Base-by-base conservation (phyloP, 1,284 basidiomycete species). In the Stygiomarasmius scandens region DNA sequence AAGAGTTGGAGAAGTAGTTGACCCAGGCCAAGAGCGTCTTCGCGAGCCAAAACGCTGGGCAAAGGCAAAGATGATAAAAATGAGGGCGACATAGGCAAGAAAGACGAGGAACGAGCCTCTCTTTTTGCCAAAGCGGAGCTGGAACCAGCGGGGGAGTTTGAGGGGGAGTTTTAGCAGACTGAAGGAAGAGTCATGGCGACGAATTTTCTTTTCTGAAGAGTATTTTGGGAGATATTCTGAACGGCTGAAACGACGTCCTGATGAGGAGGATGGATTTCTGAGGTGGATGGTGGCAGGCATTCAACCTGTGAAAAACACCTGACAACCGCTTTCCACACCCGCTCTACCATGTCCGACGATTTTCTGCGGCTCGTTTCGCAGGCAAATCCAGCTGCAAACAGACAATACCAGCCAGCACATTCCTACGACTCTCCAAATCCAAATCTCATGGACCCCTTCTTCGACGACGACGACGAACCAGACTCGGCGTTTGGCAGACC, bases 381-480 rank as follows among this genome's bases (percentile, higher is more conserved):
- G 67, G 83, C 85, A 34, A 92, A 92, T 66, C 90, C 90, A 29
- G 89, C 90, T 25, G 69, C 81, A 45, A 69, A 71, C 3, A n/a
- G n/a, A n/a, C 75, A 80, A 65, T 88, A 89, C 67, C 83, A 78
- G 59, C 78, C 82, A 56, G 77, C 84, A 11, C 65, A 66, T 51
- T 65, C 64, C 53, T 71, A 72, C 16, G 47, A 74, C 58, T 50
- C 62, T 54, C 49, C 60, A 25, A 47, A 59, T 61, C 76, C 77
- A 59, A 77, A 81, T 64, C 74, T 80, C 54, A 76, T 92, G 71
- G 89, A 92, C 71, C 89, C 90, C 1, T 92, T 92, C 72, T 92
- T 92, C 70, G 87, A 90, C 72, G 90, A 92, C 67, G 87, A 89
- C 61, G 89, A 91, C 63, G 85, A 86, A 29, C 84, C 84, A 20